These are phyloP conservation scores for Hydrangea macrophylla DNA, from an alignment of 148 eudicot species.

Conservation along the genomic window DNA sequence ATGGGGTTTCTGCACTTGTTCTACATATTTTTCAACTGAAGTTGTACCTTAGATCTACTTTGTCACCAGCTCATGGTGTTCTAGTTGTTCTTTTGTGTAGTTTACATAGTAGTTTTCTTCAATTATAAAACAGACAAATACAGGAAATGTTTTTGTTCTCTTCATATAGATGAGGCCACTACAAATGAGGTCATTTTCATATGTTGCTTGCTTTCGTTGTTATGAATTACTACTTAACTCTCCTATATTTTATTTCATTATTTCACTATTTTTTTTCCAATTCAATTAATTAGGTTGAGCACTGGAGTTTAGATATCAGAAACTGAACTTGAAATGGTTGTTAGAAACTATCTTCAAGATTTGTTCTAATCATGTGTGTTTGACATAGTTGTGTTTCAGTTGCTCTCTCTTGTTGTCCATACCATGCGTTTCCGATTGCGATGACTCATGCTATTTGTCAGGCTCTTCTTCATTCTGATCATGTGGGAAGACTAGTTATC, in stretches of 20 bases:
- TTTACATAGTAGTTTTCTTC: not conserved
- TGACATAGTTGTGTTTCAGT: not conserved
- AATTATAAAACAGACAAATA: too few relatives aligned
- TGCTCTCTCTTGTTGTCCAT: not conserved
- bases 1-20: too few relatives aligned
- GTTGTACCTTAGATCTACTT: not conserved
- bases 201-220: not conserved
- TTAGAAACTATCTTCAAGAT: not conserved
- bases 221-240: not conserved
- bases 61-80: not conserved
- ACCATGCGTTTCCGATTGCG: not conserved
- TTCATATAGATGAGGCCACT: constrained; percentile 32
- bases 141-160: not conserved
- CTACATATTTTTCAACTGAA: not conserved
- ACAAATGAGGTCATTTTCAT: constrained; percentile 42
- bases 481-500: constrained; percentile 46
- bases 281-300: not conserved
- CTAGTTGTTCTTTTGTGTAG: not conserved
- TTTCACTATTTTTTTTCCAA: too few relatives aligned
- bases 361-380: not conserved
- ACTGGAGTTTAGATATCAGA: constrained; percentile 8
- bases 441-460: constrained; percentile 20
- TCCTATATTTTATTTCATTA: too few relatives aligned
- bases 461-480: constrained; percentile 60
- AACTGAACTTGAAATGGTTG: not conserved